These are phyloP conservation scores for Gracilariopsis chorda DNA, from an alignment of 23 red algal genomes.

Conservation along the genomic window DNA sequence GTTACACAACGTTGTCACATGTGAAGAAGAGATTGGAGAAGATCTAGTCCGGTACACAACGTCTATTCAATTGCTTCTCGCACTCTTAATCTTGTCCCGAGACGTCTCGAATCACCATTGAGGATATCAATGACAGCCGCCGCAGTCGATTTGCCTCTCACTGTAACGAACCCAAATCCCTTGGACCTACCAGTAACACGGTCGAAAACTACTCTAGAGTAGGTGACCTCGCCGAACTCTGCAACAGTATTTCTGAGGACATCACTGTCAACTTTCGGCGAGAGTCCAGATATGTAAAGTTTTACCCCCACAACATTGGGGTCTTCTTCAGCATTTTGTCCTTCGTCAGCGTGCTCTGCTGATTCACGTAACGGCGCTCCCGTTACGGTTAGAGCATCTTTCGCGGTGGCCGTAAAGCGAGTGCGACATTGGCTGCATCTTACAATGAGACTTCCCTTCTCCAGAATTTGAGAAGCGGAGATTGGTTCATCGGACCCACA, in stretches of 20 bases:
- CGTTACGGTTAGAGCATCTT: not conserved
- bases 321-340: not conserved
- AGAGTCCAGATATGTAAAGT: slow-evolving; percentile 19
- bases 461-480: not conserved
- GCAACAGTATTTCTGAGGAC: slow-evolving; percentile 33
- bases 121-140: slow-evolving; percentile 44
- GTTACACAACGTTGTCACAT: not conserved
- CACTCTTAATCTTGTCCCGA: slow-evolving; percentile 10
- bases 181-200: slow-evolving; percentile 44
- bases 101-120: not conserved
- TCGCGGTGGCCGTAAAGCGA: not conserved
- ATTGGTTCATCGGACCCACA: slow-evolving; percentile 14
- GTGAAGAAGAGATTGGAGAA: not conserved
- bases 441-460: not conserved
- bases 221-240: slow-evolving; percentile 49
- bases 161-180: slow-evolving; percentile 86
- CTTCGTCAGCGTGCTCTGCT: not conserved
- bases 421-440: slow-evolving; percentile 8
- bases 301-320: not conserved
- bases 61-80: slow-evolving; percentile 15
- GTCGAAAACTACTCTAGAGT: slow-evolving; percentile 58
- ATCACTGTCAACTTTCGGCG: slow-evolving; percentile 4
- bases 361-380: not conserved
- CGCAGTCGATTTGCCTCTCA: slow-evolving; percentile 20
- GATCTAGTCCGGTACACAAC: not conserved